Percentiles rank a stretch among this genome's conserved stretches.
phyloP scores from a whole-genome alignment of 129 eudicot genomes.

The Calendula officinalis region DNA sequence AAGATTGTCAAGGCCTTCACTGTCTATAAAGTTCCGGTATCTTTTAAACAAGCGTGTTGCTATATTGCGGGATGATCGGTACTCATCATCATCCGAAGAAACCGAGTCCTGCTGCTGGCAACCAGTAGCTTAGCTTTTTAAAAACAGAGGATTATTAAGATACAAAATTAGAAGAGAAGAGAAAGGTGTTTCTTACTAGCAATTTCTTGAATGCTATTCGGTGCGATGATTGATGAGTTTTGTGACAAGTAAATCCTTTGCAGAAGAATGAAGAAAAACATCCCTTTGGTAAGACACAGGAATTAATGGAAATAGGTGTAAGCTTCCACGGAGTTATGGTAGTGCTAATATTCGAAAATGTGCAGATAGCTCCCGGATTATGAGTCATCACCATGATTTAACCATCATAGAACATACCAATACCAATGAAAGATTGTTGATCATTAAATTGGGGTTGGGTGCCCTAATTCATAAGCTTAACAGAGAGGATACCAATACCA shows the following conservation, averaged over 20 bases:
- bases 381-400: conserved; percentile 57
- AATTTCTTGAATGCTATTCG: conserved; percentile 60
- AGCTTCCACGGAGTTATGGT: conserved; percentile 36
- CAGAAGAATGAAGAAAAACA: conserved; percentile 35
- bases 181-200: conserved; percentile 52
- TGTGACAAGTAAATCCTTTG: conserved; percentile 36
- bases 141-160: no score
- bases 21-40: conserved; percentile 67
- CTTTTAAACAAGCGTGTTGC: conserved; percentile 87
- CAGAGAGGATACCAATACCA: no score
- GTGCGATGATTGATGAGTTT: conserved; percentile 37
- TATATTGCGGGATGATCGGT: conserved; percentile 89
- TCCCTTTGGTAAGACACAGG: no score
- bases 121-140: conserved; percentile 8
- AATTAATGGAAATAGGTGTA: conserved; percentile 30
- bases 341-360: conserved; percentile 39
- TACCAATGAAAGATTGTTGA: no score
- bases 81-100: conserved; percentile 82
- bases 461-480: neutral
- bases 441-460: neutral
- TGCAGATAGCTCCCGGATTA: conserved; percentile 37
- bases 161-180: neutral
- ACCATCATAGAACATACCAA: conserved; percentile 60
- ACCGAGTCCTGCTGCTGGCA: conserved; percentile 50
- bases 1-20: no score